Percentiles rank a stretch among this genome's conserved stretches.
These are phyloP conservation scores for Epichloe amarillans DNA, from an alignment of 2,329 filamentous ascomycete species.

Conservation along the genomic window DNA sequence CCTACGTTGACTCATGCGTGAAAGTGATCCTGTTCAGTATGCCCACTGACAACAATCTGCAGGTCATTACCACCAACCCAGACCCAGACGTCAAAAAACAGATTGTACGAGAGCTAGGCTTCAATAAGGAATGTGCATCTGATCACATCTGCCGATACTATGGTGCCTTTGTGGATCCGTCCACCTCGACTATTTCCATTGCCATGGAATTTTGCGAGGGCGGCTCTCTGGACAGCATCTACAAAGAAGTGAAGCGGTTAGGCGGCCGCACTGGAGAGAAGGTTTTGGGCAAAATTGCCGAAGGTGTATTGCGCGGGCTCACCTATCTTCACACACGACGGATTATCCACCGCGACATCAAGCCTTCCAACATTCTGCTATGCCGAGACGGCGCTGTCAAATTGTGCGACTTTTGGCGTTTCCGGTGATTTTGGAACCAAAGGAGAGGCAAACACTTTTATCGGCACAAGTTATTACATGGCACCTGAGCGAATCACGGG, in stretches of 20 bases:
- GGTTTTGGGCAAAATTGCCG: slow-evolving; percentile 89
- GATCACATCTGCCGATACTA: slow-evolving; percentile 97
- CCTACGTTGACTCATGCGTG: not conserved
- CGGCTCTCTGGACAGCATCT: slow-evolving; percentile 89
- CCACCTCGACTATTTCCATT: slow-evolving; percentile 94
- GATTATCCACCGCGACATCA: slow-evolving; percentile 98
- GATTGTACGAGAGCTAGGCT: slow-evolving; percentile 88
- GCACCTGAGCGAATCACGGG: slow-evolving; percentile 95
- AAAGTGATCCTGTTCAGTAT: not conserved
- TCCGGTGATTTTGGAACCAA: slow-evolving; percentile 97
- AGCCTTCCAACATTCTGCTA: slow-evolving; percentile 91
- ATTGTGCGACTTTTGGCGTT: slow-evolving; percentile 96
- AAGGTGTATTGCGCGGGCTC: slow-evolving; percentile 83
- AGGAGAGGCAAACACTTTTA: slow-evolving; percentile 96
- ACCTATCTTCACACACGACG: slow-evolving; percentile 92
- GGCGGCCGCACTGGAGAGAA: slow-evolving; percentile 94
- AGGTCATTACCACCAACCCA: slow-evolving; percentile 97
- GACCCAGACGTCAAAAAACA: slow-evolving; percentile 98
- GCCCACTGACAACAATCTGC: slow-evolving; percentile 8
- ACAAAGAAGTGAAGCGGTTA: slow-evolving; percentile 91
- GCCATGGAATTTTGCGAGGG: slow-evolving; percentile 99
- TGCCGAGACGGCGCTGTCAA: slow-evolving; percentile 91
- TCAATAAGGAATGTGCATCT: slow-evolving; percentile 95
- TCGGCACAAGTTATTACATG: slow-evolving; percentile 99
- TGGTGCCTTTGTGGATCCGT: slow-evolving; percentile 88